Conservation (phyloP, 2,329 filamentous ascomycete species). For the Fonsecaea erecta region DNA sequence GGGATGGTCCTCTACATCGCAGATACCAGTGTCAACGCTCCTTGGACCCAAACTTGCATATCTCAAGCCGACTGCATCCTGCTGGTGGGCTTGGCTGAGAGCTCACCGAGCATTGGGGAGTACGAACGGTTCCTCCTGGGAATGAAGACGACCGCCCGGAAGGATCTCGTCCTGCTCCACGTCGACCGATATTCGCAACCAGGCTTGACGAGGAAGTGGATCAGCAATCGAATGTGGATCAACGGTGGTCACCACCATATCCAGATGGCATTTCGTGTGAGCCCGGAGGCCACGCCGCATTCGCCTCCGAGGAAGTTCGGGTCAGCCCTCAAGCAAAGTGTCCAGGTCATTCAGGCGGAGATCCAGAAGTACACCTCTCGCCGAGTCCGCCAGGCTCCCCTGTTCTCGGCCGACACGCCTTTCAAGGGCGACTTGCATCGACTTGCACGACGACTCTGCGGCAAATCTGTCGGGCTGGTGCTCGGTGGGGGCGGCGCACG, state of each 20-base stretch:
- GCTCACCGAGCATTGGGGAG: conserved; percentile 87
- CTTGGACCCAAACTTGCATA: conserved; percentile 98
- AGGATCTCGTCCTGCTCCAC: conserved; percentile 88
- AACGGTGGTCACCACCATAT: conserved; percentile 98
- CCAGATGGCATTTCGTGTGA: conserved; percentile 86
- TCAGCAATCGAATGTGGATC: conserved; percentile 93
- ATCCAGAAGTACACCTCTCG: conserved; percentile 97
- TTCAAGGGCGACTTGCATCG: conserved; percentile 98
- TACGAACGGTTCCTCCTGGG: conserved; percentile 96
- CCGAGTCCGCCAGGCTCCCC: conserved; percentile 82
- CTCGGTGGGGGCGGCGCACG: conserved; percentile 91
- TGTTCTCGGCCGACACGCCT: conserved; percentile 88
- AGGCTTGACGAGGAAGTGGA: conserved; percentile 84
- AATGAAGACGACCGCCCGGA: conserved; percentile 95
- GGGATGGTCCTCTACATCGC: conserved; percentile 94
- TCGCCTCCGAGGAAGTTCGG: conserved; percentile 78
- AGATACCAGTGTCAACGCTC: conserved; percentile 94
- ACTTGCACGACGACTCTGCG: conserved; percentile 84
- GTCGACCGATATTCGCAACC: conserved; percentile 83
- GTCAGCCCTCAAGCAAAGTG: conserved; percentile 83
- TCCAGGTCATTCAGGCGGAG: conserved; percentile 93
- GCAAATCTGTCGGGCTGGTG: conserved; percentile 91
- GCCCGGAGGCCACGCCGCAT: conserved; percentile 72
- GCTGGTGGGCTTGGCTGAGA: conserved; percentile 86
- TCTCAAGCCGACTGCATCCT: conserved; percentile 95